Base-by-base conservation (phyloP, 768 basidiomycete species). In the Astraeus odoratus region DNA sequence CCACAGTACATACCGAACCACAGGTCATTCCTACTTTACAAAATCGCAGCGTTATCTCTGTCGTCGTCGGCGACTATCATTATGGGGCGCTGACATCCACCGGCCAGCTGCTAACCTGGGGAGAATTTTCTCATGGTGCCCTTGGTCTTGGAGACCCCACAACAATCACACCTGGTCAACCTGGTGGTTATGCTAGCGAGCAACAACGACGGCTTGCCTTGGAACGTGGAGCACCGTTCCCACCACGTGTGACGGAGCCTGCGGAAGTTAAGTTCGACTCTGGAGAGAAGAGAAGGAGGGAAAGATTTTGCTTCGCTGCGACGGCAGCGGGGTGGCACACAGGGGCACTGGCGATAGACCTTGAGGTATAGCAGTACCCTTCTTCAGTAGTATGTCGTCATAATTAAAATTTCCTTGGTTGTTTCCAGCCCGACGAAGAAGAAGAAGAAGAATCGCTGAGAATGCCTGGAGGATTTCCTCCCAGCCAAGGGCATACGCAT, bases 21-120 rank as follows among this genome's bases (percentile, higher is more conserved):
- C 72, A 68, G 26, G 69, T 91, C 47, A 70, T 87, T 4, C 81
- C 85, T 1, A 77, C 73, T 26, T 68, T 98, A 23, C 91, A 96
- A 55, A 75, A 86, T 53, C 76, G 68, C 51, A 71, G 74, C 29
- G 78, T 97, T 43, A 94, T 97, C 48, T 88, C 89, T 41, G 81
- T 95, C 44, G 83, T 84, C 12, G 74, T 92, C 41, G 95, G 95
- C 5, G 95, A 98, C 64, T 96, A 94, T 62, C 95, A 98, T 67
- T 81, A 74, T 57, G 87, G 80, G 27, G 94, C 95, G 1, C 69
- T 96, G 55, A 94, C 90, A 3, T 71, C 76, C 30, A 63, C 71
- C 19, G 95, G 94, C 13, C 75, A 81, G 57, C 68, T 92, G 20
- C 67, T 84, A 16, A 87, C 92, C 9, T 94, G 88, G 90, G 91